Conservation (phyloP, 257 asterid genomes). For the Avicennia marina region DNA sequence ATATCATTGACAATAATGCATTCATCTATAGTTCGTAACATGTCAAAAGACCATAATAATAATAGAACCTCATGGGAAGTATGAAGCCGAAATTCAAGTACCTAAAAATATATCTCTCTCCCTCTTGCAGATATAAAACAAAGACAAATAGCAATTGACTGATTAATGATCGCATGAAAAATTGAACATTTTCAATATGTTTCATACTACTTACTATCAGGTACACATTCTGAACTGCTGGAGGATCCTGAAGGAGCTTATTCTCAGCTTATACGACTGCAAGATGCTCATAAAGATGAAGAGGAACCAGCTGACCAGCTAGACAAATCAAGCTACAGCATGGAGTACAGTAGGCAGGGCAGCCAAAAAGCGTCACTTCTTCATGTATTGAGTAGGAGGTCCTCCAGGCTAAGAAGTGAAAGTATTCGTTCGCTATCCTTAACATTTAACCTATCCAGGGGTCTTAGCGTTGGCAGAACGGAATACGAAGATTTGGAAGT, state of each 20-base stretch:
- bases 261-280: slow-evolving; percentile 53
- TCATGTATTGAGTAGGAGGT: slow-evolving; percentile 50
- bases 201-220: too few species aligned
- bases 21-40: too few species aligned
- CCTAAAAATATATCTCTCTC: too few species aligned
- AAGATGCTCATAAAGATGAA: slow-evolving; percentile 33
- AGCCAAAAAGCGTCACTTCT: slow-evolving; percentile 47
- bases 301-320: slow-evolving; percentile 36
- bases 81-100: too few species aligned
- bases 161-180: background rate
- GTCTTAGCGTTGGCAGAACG: slow-evolving; percentile 40
- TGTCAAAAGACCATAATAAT: too few species aligned
- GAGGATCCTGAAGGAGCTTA: slow-evolving; percentile 57
- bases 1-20: too few species aligned
- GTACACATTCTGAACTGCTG: slow-evolving; percentile 46
- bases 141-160: too few species aligned
- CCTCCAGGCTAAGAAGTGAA: slow-evolving; percentile 60
- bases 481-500: slow-evolving; percentile 26
- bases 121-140: too few species aligned
- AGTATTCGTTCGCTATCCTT: slow-evolving; percentile 46
- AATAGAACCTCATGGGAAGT: too few species aligned
- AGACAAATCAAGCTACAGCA: slow-evolving; percentile 22
- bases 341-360: slow-evolving; percentile 41
- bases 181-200: background rate
- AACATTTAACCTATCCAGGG: slow-evolving; percentile 51